Evolutionary conservation across 1,284 basidiomycete species (phyloP).

Genomic region (Prillingera fragicola): DNA sequence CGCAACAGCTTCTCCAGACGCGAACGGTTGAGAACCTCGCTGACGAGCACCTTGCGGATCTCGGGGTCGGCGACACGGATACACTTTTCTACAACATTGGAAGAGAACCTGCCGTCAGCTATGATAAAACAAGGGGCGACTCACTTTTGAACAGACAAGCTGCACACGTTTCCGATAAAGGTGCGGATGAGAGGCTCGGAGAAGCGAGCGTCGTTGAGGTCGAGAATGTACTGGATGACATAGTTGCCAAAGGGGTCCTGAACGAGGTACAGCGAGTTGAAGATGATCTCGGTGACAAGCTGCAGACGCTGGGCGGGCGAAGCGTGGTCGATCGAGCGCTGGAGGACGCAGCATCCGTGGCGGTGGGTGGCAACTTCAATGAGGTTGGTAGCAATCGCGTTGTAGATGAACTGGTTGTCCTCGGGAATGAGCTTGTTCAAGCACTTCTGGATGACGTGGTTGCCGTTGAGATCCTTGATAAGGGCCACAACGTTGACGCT

Average conservation of each 20-base stretch:
- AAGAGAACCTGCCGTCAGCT: constrained; percentile 32
- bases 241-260: constrained; percentile 88
- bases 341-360: constrained; percentile 97
- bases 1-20: constrained; percentile 92
- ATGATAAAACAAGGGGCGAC: constrained; percentile 70
- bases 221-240: constrained; percentile 77
- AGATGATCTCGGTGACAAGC: constrained; percentile 98
- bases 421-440: constrained; percentile 95
- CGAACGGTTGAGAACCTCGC: constrained; percentile 89
- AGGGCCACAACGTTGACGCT: constrained; percentile 96
- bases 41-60: constrained; percentile 90
- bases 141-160: constrained; percentile 98
- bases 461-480: constrained; percentile 99
- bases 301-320: constrained; percentile 81
- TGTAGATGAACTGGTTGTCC: constrained; percentile 99
- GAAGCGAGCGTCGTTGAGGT: constrained; percentile 96
- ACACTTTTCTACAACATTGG: constrained; percentile 58
- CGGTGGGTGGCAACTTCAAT: constrained; percentile 99
- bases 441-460: constrained; percentile 98
- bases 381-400: constrained; percentile 96
- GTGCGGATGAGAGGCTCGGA: constrained; percentile 96
- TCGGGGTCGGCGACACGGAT: constrained; percentile 93
- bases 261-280: constrained; percentile 93
- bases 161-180: constrained; percentile 95
- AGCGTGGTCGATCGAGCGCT: constrained; percentile 97